Percentiles rank a stretch among this genome's conserved stretches.
phyloP scores from a whole-genome alignment of 2,329 filamentous ascomycete species.

The Helotiales sp. region DNA sequence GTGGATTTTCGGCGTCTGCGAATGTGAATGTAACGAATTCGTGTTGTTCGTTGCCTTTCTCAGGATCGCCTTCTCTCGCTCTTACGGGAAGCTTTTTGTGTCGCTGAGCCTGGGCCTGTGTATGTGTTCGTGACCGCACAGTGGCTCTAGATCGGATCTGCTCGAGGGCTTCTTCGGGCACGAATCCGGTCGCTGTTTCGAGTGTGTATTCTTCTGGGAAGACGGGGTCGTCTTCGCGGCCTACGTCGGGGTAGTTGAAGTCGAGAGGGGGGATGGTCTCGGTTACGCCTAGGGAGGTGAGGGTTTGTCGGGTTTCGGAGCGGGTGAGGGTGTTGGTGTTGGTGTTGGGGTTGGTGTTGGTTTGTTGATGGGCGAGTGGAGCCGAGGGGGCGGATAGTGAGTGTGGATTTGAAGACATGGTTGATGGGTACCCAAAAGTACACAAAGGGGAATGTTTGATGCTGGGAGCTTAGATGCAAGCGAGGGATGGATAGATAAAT shows the following conservation, averaged over 20 bases:
- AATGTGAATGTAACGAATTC: constrained; percentile 16
- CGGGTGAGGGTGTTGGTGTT: background rate
- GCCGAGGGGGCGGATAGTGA: background rate
- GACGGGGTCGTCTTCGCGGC: background rate
- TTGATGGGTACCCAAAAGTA: background rate
- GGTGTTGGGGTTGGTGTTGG: background rate
- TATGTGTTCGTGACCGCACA: background rate
- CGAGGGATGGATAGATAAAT: background rate
- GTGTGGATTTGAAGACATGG: background rate
- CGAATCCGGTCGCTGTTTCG: constrained; percentile 14
- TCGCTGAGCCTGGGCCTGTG: background rate
- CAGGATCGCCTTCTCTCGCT: background rate
- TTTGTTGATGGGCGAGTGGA: background rate
- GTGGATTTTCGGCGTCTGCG: constrained; percentile 7
- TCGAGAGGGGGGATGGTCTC: background rate
- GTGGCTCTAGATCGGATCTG: constrained; percentile 8
- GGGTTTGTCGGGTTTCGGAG: constrained; percentile 7
- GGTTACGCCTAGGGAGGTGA: background rate
- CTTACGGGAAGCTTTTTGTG: background rate
- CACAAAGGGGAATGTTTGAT: background rate
- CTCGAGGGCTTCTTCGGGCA: constrained; percentile 6
- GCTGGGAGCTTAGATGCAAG: no score
- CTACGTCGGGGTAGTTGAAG: constrained; percentile 13
- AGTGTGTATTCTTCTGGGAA: constrained; percentile 18
- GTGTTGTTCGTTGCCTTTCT: constrained; percentile 4